Evolutionary conservation across 202 grass and related monocot species (phyloP).

Genomic region (Hordeum pubiflorum): DNA sequence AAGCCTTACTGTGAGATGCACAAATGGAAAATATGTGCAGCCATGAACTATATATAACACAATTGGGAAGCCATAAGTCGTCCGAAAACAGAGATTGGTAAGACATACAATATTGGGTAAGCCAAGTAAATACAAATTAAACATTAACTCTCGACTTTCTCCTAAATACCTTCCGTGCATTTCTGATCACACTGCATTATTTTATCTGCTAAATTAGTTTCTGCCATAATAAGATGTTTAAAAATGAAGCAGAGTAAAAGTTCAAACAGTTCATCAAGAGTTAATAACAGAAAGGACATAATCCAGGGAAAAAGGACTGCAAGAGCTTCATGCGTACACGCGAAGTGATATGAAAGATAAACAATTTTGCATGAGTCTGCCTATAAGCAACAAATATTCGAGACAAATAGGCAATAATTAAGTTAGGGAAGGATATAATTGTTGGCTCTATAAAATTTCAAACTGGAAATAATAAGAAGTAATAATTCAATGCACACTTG

Average conservation of each 20-base stretch:
- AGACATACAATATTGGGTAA: neutral
- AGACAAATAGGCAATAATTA: neutral
- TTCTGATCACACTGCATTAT: neutral
- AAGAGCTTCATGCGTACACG: neutral
- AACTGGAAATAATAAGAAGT: neutral
- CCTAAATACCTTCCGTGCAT: neutral
- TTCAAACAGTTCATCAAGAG: neutral
- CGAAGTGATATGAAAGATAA: neutral
- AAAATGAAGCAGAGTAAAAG: neutral
- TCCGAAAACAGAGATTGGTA: neutral
- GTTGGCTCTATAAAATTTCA: neutral
- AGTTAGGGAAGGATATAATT: neutral
- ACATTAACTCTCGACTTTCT: neutral
- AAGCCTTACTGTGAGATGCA: neutral
- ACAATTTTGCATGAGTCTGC: neutral
- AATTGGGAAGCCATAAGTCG: neutral
- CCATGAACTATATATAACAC: neutral
- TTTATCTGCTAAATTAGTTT: neutral
- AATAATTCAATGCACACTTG: neutral
- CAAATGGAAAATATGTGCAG: neutral
- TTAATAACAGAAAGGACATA: neutral
- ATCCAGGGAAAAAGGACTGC: neutral
- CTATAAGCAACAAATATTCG: slow-evolving; percentile 11
- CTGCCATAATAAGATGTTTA: neutral
- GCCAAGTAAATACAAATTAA: neutral